These are phyloP conservation scores for Nissolia schottii DNA, from an alignment of 306 rosid species.

Conservation along the genomic window DNA sequence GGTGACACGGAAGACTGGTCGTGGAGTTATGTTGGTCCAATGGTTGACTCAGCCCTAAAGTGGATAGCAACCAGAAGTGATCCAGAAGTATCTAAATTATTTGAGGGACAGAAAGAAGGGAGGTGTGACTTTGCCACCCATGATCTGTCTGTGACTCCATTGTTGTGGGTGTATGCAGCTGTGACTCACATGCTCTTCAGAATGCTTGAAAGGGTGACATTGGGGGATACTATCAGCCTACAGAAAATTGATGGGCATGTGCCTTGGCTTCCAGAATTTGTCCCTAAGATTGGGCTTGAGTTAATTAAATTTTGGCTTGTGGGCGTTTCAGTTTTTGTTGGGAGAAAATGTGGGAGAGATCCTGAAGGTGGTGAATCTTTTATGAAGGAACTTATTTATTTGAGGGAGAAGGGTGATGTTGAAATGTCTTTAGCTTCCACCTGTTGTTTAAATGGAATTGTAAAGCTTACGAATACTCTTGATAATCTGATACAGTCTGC, in stretches of 20 bases:
- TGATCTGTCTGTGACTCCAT: constrained; percentile 39
- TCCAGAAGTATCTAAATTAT: constrained; percentile 45
- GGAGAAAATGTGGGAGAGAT: constrained; percentile 28
- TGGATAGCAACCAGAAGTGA: constrained; percentile 75
- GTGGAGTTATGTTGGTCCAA: constrained; percentile 86
- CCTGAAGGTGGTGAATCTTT: constrained; percentile 46
- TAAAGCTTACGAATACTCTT: constrained; percentile 40
- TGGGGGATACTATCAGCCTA: constrained; percentile 39
- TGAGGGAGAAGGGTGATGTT: constrained; percentile 53
- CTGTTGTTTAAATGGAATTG: constrained; percentile 63
- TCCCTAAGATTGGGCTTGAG: constrained; percentile 81
- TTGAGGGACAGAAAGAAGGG: constrained; percentile 36
- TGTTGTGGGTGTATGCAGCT: constrained; percentile 82
- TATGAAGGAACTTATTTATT: constrained; percentile 48
- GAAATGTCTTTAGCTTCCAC: constrained; percentile 80
- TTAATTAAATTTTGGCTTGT: constrained; percentile 55
- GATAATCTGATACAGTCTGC: constrained; percentile 68
- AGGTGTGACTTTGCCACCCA: constrained; percentile 17
- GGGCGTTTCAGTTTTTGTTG: constrained; percentile 35
- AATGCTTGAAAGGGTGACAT: constrained; percentile 66
- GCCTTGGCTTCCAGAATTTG: constrained; percentile 94
- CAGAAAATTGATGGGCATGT: constrained; percentile 41
- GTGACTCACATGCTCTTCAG: constrained; percentile 60
- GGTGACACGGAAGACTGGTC: constrained; percentile 70
- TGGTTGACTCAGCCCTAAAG: constrained; percentile 78